Base-by-base conservation (phyloP, 495 filamentous ascomycete species). In the Aspergillus nanangensis region DNA sequence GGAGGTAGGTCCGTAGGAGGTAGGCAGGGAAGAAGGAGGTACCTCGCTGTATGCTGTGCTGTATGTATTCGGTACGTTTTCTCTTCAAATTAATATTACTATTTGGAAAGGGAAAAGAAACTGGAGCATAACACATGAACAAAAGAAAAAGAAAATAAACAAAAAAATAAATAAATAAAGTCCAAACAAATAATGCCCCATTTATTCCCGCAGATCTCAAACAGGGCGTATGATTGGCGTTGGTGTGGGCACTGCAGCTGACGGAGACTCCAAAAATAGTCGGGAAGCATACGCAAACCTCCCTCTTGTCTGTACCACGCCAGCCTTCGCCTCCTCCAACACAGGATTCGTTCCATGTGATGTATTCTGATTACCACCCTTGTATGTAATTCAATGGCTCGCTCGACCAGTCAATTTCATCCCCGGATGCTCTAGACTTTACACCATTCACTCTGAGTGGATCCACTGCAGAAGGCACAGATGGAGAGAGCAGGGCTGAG, bases 271-370 rank as follows among this genome's bases (percentile, higher is more conserved):
- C 48, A 53, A 55, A 55, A 55, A 58, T 52, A 52, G 45, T 18
- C 32, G 15, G 38, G 39, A 32, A 29, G 55, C 55, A 58, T 58
- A 58, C 55, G 55, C 55, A 54, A 52, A 54, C 55, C 45, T 52
- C 45, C 35, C 18, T 24, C 27, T 27, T 29, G 29, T 33, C 23
- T 35, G 22, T 27, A 21, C 14, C 22, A 34, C 22, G 33, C 31
- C 19, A 45, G 25, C 25, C 5, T 29, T 29, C 11, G 2, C 29
- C 29, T 45, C 25, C 14, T 32, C 43, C 32, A 38, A 24, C 19
- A 38, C 43, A 45, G 14, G 22, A 24, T 13, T 42, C 24, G 39
- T 42, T 27, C n/a, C n/a, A n/a, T n/a, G n/a, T n/a, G n/a, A n/a
- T n/a, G n/a, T n/a, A n/a, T n/a, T n/a, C n/a, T n/a, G n/a, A n/a